Evolutionary conservation across 805 yeast species (phyloP), one percentile per base, ranked within the genome.

Genomic region (Limtongia smithiae): DNA sequence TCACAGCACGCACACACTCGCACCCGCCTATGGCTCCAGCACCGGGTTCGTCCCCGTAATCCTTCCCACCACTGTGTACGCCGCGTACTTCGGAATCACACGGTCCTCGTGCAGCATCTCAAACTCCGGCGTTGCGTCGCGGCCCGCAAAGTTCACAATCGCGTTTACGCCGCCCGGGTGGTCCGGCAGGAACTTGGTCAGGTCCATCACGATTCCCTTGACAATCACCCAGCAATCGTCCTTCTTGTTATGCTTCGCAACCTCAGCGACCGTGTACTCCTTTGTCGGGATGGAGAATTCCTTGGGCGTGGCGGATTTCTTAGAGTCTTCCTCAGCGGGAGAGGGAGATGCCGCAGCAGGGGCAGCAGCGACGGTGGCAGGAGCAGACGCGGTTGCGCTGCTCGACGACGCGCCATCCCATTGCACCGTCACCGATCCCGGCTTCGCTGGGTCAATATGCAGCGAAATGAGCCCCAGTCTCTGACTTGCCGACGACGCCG

Each of bases 161-260:
- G 82, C 73, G 43, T 78, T 78, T 15, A 67, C 75, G 7, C 86
- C 86, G 24, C 86, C 86, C 5, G 86, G 86, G 57, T 84, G 93
- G 41, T 72, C 74, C 27, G 68, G 73, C 4, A 80, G 65, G 54
- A 84, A 74, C 27, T 62, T 51, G 18, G 87, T 76, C 24, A 81
- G 73, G 63, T 84, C 76, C 66, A 82, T 83, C 14, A 84, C 85
- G 57, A 80, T 76, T 51, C 81, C 82, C 61, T 80, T 79, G 38
- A 84, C 71, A 22, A 82, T 74, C 77, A 84, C 80, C 90, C 90
- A 84, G 45, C 82, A 68, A 61, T 83, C 87, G 32, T 78, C 77
- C 73, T 80, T 53, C 70, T 40, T 79, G 81, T 48, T 65, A 57
- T 60, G 76, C 67, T 46, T 62, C 42, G 63, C 56, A 40, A 82